phyloP scores from a whole-genome alignment of 1,284 basidiomycete species.

The Apiotrichum siamense region DNA sequence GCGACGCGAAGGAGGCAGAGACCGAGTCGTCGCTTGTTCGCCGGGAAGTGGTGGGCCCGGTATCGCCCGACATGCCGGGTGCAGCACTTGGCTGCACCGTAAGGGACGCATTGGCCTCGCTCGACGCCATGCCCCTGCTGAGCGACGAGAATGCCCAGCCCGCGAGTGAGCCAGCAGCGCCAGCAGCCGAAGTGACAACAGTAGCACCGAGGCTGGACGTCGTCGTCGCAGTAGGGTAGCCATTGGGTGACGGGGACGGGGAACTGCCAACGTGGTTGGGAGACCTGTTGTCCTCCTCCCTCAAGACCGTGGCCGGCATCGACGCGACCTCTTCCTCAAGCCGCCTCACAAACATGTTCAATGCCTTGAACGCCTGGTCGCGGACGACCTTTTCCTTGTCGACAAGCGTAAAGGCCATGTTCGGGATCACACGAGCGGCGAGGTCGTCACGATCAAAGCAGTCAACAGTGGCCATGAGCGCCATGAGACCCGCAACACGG shows the following conservation, averaged over 20 bases:
- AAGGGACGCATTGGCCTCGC: slow-evolving; percentile 66
- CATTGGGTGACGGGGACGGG: neutral
- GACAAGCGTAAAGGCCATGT: slow-evolving; percentile 68
- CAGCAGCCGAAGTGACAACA: slow-evolving; percentile 75
- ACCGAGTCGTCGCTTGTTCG: slow-evolving; percentile 14
- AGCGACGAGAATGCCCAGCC: slow-evolving; percentile 90
- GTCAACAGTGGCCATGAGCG: slow-evolving; percentile 89
- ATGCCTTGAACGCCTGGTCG: slow-evolving; percentile 88
- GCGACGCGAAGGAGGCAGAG: slow-evolving; percentile 1
- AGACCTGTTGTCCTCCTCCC: slow-evolving; percentile 38
- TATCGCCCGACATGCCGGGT: neutral
- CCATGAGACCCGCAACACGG: slow-evolving; percentile 90
- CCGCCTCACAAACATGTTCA: slow-evolving; percentile 75
- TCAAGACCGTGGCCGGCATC: slow-evolving; percentile 66
- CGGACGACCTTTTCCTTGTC: slow-evolving; percentile 91
- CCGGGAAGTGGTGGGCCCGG: slow-evolving; percentile 17
- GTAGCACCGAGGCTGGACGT: slow-evolving; percentile 37
- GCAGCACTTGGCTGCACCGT: slow-evolving; percentile 29
- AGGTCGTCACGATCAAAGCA: slow-evolving; percentile 83
- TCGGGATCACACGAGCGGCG: slow-evolving; percentile 82
- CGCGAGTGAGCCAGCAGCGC: slow-evolving; percentile 80
- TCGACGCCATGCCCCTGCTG: slow-evolving; percentile 67
- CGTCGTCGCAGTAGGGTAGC: no score
- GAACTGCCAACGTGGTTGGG: neutral
- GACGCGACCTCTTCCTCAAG: slow-evolving; percentile 69